phyloP scores from a whole-genome alignment of 2,329 filamentous ascomycete genomes.

The Didymella segeticola region DNA sequence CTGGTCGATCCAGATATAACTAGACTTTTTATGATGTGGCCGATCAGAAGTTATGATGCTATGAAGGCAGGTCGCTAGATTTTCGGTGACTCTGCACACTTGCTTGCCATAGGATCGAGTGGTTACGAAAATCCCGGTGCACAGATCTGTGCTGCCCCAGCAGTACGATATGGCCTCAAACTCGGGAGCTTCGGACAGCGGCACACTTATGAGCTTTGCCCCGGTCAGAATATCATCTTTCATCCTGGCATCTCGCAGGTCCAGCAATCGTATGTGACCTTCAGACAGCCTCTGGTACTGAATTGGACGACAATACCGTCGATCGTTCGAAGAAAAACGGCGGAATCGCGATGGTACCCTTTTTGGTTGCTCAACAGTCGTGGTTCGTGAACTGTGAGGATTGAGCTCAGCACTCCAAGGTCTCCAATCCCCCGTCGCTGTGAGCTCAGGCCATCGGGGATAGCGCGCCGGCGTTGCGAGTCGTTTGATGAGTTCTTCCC shows the following conservation, averaged over 20 bases:
- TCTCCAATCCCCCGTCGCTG: background rate
- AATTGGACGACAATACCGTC: background rate
- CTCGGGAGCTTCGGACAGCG: background rate
- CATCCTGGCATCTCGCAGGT: background rate
- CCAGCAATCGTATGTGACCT: background rate
- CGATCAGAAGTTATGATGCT: background rate
- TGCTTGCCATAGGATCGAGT: background rate
- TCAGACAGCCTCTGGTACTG: background rate
- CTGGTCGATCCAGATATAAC: background rate
- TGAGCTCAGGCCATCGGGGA: background rate
- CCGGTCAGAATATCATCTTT: background rate
- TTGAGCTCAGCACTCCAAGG: background rate
- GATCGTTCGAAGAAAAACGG: background rate
- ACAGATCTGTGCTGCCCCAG: background rate
- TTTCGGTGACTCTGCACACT: background rate
- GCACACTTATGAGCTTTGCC: background rate
- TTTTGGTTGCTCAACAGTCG: background rate
- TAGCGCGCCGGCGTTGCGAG: background rate
- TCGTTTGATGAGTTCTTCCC: background rate
- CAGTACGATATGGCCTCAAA: background rate
- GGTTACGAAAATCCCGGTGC: background rate
- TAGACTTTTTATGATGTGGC: background rate
- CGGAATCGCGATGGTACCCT: background rate
- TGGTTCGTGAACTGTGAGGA: background rate
- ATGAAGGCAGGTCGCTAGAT: background rate